Evolutionary conservation across 805 yeast species (phyloP), one percentile per base, ranked within the genome.

Genomic region (Pichia membranifaciens): DNA sequence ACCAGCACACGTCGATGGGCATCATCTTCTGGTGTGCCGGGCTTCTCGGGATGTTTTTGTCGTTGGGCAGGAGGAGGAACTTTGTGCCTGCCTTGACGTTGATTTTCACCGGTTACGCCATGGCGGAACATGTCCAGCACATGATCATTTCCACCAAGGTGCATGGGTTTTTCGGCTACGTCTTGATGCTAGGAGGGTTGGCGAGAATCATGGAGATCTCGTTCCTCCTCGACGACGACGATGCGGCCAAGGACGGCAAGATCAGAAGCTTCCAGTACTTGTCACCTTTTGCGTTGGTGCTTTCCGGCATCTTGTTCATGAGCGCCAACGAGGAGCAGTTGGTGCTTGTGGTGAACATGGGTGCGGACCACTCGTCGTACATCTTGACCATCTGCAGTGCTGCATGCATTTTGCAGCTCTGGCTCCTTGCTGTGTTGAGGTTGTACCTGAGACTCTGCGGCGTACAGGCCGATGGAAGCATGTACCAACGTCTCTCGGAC

Each of bases 1-100:
- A 84, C 63, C 96, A 90, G 68, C 97, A 90, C 65, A 90, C 98
- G 0, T 79, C 93, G 18, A 88, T 91, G 96, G 98, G 98, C 1
- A 85, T 91, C 48, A 75, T 91, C 28, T 91, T 97, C 95, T 89
- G 96, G 95, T 79, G 87, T 43, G 95, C 96, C 47, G 98, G 97
- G 7, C 68, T 89, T 54, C 65, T 89, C 22, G 98, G 98, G 1
- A 73, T 91, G 51, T 85, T 76, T 65, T 67, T 90, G 48, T 76
- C 95, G 1, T 70, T 87, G 59, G 78, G 78, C 44, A 80, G 84
- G 40, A 70, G 72, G 50, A 75, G 96, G 55, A 76, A 84, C 32
- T 85, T 81, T 56, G 68, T 91, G 33, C 98, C 98, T 2, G 82
- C 95, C 2, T 55, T 89, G 36, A 78, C 93, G 43, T 75, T 91